These are phyloP conservation scores for Cryphonectria carpinicola DNA, from an alignment of 2,329 filamentous ascomycete species.

Conservation along the genomic window DNA sequence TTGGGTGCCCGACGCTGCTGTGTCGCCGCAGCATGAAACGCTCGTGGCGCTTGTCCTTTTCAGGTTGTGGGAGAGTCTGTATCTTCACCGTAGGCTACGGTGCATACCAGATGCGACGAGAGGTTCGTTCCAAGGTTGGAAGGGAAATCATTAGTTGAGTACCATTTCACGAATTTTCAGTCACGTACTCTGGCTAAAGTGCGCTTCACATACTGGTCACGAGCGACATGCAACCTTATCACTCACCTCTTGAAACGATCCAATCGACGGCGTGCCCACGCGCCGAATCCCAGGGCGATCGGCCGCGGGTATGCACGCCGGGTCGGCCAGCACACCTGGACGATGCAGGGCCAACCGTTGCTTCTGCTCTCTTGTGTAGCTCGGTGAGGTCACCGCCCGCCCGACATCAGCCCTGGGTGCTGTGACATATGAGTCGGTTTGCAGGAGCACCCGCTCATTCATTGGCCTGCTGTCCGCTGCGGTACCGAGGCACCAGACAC, in stretches of 20 bases:
- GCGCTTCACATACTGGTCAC: neutral
- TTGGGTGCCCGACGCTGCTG: neutral
- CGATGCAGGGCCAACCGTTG: neutral
- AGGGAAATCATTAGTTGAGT: neutral
- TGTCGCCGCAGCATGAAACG: neutral
- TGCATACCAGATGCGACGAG: neutral
- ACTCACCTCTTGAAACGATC: neutral
- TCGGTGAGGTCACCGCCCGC: neutral
- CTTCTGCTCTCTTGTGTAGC: neutral
- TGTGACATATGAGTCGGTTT: neutral
- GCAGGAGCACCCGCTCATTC: neutral
- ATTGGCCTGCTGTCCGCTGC: neutral
- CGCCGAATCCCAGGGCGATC: neutral
- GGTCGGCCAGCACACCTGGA: neutral
- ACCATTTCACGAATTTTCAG: neutral
- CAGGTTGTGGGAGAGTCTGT: neutral
- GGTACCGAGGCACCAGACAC: neutral
- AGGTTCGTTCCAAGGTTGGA: neutral
- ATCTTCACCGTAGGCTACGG: neutral
- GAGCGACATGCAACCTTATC: neutral
- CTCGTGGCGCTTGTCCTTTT: neutral
- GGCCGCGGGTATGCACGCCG: conserved; percentile 3
- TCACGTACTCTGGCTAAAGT: neutral
- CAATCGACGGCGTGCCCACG: neutral
- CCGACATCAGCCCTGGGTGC: neutral